Conservation (phyloP, 2,329 filamentous ascomycete species). For the Fusarium coffeatum region DNA sequence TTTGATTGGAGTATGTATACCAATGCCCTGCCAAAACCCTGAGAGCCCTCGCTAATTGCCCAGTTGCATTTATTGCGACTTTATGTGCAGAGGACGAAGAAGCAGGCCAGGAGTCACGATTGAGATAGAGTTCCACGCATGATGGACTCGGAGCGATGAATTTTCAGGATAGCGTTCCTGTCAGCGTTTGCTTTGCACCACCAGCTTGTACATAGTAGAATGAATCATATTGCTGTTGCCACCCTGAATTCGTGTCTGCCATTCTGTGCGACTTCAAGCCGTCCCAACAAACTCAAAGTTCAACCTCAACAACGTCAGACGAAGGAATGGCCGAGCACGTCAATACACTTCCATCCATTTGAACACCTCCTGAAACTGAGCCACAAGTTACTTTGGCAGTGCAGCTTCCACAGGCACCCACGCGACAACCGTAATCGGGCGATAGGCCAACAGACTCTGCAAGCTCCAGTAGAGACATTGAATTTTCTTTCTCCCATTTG, state of each 20-base stretch:
- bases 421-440: not conserved
- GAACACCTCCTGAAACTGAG: not conserved
- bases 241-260: not conserved
- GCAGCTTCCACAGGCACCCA: not conserved
- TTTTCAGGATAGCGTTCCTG: not conserved
- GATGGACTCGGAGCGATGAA: not conserved
- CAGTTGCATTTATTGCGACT: not conserved
- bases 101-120: not conserved
- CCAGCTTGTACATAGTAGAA: not conserved
- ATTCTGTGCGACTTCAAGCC: not conserved
- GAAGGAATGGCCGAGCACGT: not conserved
- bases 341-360: not conserved
- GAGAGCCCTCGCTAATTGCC: not conserved
- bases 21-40: not conserved
- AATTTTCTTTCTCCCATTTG: not conserved
- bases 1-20: not conserved
- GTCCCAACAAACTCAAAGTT: not conserved
- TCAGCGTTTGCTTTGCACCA: not conserved
- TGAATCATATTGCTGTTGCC: not conserved
- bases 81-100: not conserved
- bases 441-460: slow-evolving; percentile 6
- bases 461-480: slow-evolving; percentile 4
- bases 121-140: not conserved
- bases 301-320: not conserved
- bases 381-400: not conserved